Evolutionary conservation across 2,329 filamentous ascomycete genomes (phyloP).

Genomic region (Microsporum audouinii): DNA sequence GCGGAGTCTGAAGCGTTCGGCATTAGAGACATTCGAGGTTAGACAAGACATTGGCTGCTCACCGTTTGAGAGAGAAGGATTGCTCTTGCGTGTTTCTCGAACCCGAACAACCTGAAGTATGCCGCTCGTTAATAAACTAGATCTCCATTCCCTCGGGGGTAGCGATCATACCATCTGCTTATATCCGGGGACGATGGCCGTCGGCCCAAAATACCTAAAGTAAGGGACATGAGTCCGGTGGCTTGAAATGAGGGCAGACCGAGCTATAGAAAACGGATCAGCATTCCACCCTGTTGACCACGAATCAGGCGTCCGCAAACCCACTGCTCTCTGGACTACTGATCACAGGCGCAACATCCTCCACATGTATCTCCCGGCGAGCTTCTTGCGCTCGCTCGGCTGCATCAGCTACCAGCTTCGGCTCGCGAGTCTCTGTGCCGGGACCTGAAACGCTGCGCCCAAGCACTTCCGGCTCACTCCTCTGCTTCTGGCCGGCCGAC

Average conservation of each 20-base stretch:
- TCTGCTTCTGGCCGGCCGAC: background rate
- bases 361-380: background rate
- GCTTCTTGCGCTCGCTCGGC: background rate
- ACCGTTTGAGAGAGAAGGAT: conserved; percentile 31
- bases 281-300: background rate
- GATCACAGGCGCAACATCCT: conserved; percentile 8
- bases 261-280: conserved; percentile 16
- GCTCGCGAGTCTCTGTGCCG: background rate
- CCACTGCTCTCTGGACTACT: conserved; percentile 30
- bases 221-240: conserved; percentile 55
- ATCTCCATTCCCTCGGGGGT: background rate
- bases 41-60: conserved; percentile 6
- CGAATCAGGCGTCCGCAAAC: conserved; percentile 11
- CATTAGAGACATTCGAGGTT: background rate
- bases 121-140: background rate
- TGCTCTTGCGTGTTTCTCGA: conserved; percentile 41
- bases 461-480: background rate
- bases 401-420: background rate
- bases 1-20: conserved; percentile 22
- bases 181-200: conserved; percentile 81
- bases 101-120: conserved; percentile 38
- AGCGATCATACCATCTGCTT: conserved; percentile 64
- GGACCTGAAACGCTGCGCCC: background rate
- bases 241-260: conserved; percentile 28
- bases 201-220: conserved; percentile 82